phyloP scores from a whole-genome alignment of 2,329 filamentous ascomycete species.

The Cadophora gregata region DNA sequence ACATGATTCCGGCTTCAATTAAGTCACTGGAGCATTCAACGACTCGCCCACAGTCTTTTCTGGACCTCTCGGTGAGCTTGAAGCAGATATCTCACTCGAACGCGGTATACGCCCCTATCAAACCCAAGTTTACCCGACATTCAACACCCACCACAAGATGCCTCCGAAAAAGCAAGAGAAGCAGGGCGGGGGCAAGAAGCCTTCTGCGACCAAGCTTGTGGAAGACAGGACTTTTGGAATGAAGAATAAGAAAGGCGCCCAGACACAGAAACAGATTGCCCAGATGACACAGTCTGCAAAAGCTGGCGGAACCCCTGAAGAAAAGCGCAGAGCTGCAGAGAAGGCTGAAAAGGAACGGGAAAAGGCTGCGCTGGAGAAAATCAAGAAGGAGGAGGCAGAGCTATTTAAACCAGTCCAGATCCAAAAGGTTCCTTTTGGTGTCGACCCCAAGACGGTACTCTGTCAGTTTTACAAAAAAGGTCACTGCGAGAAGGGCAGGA shows the following conservation, averaged over 20 bases:
- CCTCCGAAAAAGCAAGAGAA: conserved; percentile 68
- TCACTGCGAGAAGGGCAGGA: conserved; percentile 94
- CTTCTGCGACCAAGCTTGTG: conserved; percentile 60
- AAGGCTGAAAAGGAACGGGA: conserved; percentile 78
- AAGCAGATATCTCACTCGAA: neutral
- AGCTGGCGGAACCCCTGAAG: conserved; percentile 79
- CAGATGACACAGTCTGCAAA: conserved; percentile 78
- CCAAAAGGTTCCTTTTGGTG: conserved; percentile 98
- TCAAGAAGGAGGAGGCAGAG: conserved; percentile 78
- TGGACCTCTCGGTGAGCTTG: conserved; percentile 21
- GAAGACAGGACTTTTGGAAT: conserved; percentile 99
- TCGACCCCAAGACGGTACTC: conserved; percentile 96
- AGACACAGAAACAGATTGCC: conserved; percentile 88
- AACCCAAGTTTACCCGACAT: conserved; percentile 5
- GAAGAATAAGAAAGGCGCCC: conserved; percentile 99
- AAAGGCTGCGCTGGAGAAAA: conserved; percentile 87
- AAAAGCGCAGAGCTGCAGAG: conserved; percentile 79
- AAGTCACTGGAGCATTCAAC: conserved; percentile 29
- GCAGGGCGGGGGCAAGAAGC: conserved; percentile 59
- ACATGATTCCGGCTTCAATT: conserved; percentile 21
- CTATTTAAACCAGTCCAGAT: conserved; percentile 89
- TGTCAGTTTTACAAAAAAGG: conserved; percentile 98
- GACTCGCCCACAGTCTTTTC: conserved; percentile 42
- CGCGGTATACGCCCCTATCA: conserved; percentile 21
- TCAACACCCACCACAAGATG: conserved; percentile 58